Evolutionary conservation across 1,139 yeast genomes (phyloP).

Genomic region (Candida sp.): DNA sequence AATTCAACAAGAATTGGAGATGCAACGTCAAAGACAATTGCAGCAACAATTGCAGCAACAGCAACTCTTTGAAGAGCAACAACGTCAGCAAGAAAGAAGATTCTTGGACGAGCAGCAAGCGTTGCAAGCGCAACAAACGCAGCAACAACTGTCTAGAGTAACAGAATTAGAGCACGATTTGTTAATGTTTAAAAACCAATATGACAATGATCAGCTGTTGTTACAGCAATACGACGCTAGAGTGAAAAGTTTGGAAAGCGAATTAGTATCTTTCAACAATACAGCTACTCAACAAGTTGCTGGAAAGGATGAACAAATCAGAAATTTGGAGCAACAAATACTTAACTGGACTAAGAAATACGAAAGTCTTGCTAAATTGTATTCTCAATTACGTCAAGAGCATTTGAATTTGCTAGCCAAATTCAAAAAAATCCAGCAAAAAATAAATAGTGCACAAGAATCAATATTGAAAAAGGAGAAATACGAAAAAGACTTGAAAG

Average conservation of each 20-base stretch:
- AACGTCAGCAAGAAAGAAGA: constrained; percentile 55
- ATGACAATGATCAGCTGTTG: constrained; percentile 81
- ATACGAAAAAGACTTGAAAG: constrained; percentile 77
- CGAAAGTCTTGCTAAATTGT: constrained; percentile 85
- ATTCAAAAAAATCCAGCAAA: constrained; percentile 82
- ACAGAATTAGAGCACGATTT: constrained; percentile 83
- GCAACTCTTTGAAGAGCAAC: constrained; percentile 66
- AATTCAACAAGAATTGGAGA: constrained; percentile 58
- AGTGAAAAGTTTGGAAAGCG: constrained; percentile 79
- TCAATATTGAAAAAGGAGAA: constrained; percentile 83
- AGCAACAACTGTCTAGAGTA: constrained; percentile 75
- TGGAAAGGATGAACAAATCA: constrained; percentile 73
- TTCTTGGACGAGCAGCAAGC: constrained; percentile 55
- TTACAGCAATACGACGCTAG: constrained; percentile 86
- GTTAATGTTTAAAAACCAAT: constrained; percentile 72
- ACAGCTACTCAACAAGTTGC: constrained; percentile 74
- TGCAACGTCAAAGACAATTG: constrained; percentile 43
- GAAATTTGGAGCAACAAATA: constrained; percentile 71
- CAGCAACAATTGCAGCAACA: constrained; percentile 58
- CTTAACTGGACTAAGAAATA: constrained; percentile 82
- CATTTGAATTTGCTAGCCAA: constrained; percentile 78
- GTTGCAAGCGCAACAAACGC: constrained; percentile 65
- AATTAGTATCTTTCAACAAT: constrained; percentile 57
- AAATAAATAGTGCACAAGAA: constrained; percentile 91
- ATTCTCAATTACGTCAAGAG: constrained; percentile 90